A percentile compares a stretch with the other conserved stretches of the same genome.
Evolutionary conservation across 1,139 yeast genomes (phyloP).

Genomic region (Sugiyamaella sp.): DNA sequence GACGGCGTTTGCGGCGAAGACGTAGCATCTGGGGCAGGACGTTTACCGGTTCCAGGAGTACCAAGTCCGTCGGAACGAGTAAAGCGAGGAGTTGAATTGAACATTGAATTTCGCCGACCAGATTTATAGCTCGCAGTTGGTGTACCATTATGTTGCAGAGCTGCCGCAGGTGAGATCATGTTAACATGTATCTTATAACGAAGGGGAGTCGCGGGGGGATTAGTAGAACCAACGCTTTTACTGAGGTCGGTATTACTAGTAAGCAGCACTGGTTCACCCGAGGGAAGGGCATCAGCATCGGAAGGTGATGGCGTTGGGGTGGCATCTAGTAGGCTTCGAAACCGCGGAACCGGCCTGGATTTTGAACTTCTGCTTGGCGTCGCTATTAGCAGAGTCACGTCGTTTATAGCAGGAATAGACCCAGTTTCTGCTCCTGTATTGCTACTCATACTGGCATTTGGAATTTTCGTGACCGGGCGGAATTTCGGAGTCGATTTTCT

Average conservation of each 20-base stretch:
- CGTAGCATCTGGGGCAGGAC: background rate
- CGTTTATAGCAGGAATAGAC: no score
- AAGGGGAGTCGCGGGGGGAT: background rate
- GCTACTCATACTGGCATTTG: background rate
- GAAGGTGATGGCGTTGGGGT: no score
- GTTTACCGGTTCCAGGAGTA: background rate
- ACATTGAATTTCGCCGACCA: background rate
- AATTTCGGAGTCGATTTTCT: constrained; percentile 5
- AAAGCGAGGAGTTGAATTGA: background rate
- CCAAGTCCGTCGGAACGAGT: background rate
- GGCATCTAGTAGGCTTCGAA: no score
- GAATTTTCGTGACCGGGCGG: background rate
- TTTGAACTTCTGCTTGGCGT: no score
- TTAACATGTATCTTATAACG: no score
- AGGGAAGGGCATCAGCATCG: no score
- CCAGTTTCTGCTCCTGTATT: background rate
- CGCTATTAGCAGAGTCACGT: no score
- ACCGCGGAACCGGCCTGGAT: no score
- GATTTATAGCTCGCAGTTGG: background rate
- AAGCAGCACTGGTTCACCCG: no score
- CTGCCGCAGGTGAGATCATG: no score
- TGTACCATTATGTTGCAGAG: background rate
- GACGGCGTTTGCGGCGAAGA: constrained; percentile 5
- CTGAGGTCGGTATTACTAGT: no score
- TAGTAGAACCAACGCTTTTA: background rate